These are phyloP conservation scores for Corinectria fuckeliana DNA, from an alignment of 2,329 filamentous ascomycete species.

Conservation along the genomic window DNA sequence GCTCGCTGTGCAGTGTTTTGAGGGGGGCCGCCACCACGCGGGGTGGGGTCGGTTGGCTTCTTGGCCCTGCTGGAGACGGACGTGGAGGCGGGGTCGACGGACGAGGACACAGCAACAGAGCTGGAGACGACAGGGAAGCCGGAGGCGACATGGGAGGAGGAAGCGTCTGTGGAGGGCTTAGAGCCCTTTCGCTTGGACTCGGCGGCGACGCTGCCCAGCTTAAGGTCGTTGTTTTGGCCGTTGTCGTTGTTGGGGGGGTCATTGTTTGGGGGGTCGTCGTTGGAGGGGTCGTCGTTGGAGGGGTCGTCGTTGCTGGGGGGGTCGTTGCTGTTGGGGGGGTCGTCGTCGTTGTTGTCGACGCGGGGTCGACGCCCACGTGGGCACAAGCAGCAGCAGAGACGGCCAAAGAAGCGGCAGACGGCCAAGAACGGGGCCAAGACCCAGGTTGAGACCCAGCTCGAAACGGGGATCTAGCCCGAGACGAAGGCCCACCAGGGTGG, in stretches of 20 bases:
- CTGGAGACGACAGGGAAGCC: not conserved
- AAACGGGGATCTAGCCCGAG: not conserved
- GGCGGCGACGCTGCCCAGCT: not conserved
- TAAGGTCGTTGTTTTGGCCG: too few species aligned
- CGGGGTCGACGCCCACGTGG: not conserved
- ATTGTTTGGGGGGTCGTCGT: not conserved
- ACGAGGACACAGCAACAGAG: not conserved
- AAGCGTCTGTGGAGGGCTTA: too few species aligned
- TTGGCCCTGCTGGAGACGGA: not conserved
- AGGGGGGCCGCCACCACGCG: not conserved
- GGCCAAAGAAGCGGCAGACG: not conserved
- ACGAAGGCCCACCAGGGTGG: not conserved
- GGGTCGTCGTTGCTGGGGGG: not conserved
- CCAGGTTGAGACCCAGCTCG: not conserved
- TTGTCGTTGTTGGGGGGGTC: not conserved
- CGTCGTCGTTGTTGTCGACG: not conserved
- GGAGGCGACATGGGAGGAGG: not conserved
- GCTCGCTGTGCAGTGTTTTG: not conserved
- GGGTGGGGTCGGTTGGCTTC: not conserved
- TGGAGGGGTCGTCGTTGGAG: too few species aligned
- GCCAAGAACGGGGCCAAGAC: not conserved
- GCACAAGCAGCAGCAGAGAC: not conserved
- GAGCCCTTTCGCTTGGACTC: not conserved
- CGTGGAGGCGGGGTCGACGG: not conserved
- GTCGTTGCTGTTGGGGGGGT: not conserved